Evolutionary conservation across 352 stramenopile species (phyloP), one percentile per base, ranked within the genome.

Genomic region (Peronospora belbahrii): DNA sequence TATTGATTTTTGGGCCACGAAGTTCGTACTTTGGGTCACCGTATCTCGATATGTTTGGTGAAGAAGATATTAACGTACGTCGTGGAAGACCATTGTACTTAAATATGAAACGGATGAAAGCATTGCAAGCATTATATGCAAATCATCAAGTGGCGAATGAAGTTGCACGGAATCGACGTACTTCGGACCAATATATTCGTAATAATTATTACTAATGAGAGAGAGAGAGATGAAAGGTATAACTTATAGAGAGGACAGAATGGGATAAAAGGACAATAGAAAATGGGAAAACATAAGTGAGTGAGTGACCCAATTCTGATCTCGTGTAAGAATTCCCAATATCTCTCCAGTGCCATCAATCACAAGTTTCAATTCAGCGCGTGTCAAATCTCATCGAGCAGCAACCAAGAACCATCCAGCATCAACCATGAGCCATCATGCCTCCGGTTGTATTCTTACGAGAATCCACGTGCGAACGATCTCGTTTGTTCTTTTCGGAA

Each of bases 41-140:
- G 27, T 93, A 90, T 42, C 69, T 93, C 17, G 82, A 93, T 47
- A 88, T 87, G 74, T 93, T 93, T 70, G 82, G 78, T 15, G 82
- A 93, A 72, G 78, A 93, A 60, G 82, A 93, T 41, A 85, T 90
- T 45, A 86, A 88, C 37, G 55, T 93, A 20, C 66, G 78, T 36
- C 78, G 82, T 32, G 79, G 82, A 2, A 72, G 82, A 2, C 82
- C 82, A 17, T 55, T 93, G 20, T 83, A 84, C 51, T 56, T 93
- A 6, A 89, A 76, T 39, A 60, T 62, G 37, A 82, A 85, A 47
- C 74, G 82, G 27, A 83, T 89, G 68, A 72, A 74, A 19, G 73
- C 77, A 6, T 42, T 93, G 9, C 65, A 85, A 39, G 70, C 65
- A 9, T 53, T 90, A 30, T 86, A 88, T 44, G 71, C 73, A n/a